These are phyloP conservation scores for Globisporangium recalcitrans DNA, from an alignment of 352 stramenopile species.

Conservation along the genomic window DNA sequence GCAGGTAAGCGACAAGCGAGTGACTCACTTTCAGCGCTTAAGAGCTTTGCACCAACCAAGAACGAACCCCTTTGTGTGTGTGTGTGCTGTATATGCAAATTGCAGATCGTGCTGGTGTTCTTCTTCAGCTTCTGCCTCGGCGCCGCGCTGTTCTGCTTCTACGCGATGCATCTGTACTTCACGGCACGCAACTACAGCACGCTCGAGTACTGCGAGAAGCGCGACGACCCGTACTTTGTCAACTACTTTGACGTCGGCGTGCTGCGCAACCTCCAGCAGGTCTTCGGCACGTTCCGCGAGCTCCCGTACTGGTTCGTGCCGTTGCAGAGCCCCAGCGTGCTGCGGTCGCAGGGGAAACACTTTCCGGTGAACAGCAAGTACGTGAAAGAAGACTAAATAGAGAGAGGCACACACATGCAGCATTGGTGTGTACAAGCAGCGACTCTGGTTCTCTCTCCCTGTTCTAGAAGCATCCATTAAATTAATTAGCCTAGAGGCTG, in stretches of 20 bases:
- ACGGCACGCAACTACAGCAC: conserved; percentile 70
- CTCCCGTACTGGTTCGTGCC: conserved; percentile 72
- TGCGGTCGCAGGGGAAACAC: conserved; percentile 31
- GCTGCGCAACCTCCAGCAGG: conserved; percentile 67
- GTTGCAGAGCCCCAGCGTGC: conserved; percentile 46
- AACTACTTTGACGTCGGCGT: conserved; percentile 80
- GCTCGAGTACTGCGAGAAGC: conserved; percentile 87
- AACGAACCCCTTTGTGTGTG: background rate
- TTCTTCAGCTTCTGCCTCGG: conserved; percentile 66
- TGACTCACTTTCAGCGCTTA: no score
- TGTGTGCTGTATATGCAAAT: background rate
- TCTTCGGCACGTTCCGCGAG: conserved; percentile 62
- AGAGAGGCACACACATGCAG: background rate
- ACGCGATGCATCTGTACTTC: conserved; percentile 72
- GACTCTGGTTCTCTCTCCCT: background rate
- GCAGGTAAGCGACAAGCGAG: conserved; percentile 61
- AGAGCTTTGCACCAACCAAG: no score
- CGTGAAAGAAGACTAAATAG: conserved; percentile 42
- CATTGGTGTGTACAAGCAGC: background rate
- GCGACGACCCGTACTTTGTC: conserved; percentile 63
- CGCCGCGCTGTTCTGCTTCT: conserved; percentile 65
- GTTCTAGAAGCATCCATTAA: conserved; percentile 5
- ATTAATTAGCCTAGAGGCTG: background rate
- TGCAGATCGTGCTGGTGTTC: conserved; percentile 59
- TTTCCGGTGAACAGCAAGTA: conserved; percentile 58